These are phyloP conservation scores for Candida argentea DNA, from an alignment of 805 yeast species.

Conservation along the genomic window DNA sequence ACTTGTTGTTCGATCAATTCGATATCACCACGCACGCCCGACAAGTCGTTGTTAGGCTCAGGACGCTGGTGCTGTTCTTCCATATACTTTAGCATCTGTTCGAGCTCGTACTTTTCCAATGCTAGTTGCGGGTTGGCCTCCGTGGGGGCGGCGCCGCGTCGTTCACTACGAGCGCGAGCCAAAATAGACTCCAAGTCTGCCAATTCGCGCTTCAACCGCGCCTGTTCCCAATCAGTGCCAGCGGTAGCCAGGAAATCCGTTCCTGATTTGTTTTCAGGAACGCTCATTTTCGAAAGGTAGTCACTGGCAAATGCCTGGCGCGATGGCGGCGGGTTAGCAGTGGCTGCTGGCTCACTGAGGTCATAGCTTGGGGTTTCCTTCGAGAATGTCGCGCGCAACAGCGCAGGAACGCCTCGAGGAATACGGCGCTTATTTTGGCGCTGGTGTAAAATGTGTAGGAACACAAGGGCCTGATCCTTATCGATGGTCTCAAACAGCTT, in stretches of 20 bases:
- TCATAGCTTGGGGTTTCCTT: conserved; percentile 74
- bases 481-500: conserved; percentile 79
- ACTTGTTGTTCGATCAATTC: conserved; percentile 73
- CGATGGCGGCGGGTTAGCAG: conserved; percentile 1
- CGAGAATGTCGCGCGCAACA: conserved; percentile 82
- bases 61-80: conserved; percentile 39
- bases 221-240: conserved; percentile 92
- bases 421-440: conserved; percentile 75
- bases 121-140: conserved; percentile 17
- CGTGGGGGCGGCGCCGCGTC: conserved; percentile 12
- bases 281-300: conserved; percentile 41
- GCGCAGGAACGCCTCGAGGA: conserved; percentile 92
- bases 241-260: conserved; percentile 64
- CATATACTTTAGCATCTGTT: conserved; percentile 72
- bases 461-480: conserved; percentile 85
- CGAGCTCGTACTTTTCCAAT: conserved; percentile 52
- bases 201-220: conserved; percentile 68
- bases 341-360: conserved; percentile 10
- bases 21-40: conserved; percentile 50
- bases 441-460: conserved; percentile 84
- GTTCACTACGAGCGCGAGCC: conserved; percentile 32
- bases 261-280: conserved; percentile 37
- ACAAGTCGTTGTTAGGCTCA: conserved; percentile 21
- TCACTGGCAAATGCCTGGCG: conserved; percentile 40
- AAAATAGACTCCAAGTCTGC: conserved; percentile 63